Evolutionary conservation across 129 eudicot genomes (phyloP).

Genomic region (Artemisia annua): DNA sequence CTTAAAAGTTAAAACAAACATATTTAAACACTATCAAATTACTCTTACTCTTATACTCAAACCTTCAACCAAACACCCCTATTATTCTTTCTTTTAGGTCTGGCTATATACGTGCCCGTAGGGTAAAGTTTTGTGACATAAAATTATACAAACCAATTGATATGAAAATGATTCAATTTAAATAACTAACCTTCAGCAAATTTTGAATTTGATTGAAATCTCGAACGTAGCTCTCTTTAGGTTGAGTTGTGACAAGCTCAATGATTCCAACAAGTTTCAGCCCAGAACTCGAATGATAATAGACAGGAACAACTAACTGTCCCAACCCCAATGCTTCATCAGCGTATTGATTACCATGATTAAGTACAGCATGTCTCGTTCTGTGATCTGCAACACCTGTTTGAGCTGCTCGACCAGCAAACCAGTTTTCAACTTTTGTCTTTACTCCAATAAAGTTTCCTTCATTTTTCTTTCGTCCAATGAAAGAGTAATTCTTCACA

Average conservation of each 20-base stretch:
- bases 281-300: background rate
- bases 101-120: too few relatives aligned
- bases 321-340: background rate
- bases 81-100: too few relatives aligned
- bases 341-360: background rate
- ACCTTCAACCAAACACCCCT: too few relatives aligned
- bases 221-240: background rate
- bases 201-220: background rate
- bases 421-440: background rate
- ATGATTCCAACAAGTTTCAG: background rate
- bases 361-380: background rate
- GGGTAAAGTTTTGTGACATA: too few relatives aligned
- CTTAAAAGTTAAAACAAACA: too few relatives aligned
- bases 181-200: background rate
- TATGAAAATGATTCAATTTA: background rate
- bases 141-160: background rate
- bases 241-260: slow-evolving; percentile 6
- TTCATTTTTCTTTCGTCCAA: background rate
- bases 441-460: background rate
- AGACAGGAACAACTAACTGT: slow-evolving; percentile 12
- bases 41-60: too few relatives aligned
- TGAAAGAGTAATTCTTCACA: background rate
- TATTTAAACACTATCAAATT: too few relatives aligned
- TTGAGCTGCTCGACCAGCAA: slow-evolving; percentile 14
- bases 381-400: slow-evolving; percentile 4